Evolutionary conservation across 768 basidiomycete genomes (phyloP), one percentile per base, ranked within the genome.

Genomic region (Russula foetens): DNA sequence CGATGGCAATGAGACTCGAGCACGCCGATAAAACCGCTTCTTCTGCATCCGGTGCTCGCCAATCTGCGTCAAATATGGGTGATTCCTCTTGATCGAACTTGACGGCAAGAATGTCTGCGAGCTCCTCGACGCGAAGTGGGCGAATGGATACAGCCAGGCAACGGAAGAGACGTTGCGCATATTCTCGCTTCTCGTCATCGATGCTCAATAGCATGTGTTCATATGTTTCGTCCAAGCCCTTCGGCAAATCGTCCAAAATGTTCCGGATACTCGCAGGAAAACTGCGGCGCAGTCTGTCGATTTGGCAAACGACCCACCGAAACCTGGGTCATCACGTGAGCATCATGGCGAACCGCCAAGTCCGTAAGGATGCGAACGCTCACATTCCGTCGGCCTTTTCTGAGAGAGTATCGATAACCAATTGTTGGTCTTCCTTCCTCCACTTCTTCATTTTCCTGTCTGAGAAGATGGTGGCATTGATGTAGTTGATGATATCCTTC

Each of bases 371-470:
- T n/a, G n/a, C n/a, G 19, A 24, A n/a, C 5, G 24, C 58, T 35
- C 35, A 59, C 58, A 59, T 59, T 14, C 58, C 58, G 12, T 59
- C 43, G 3, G 58, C 58, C 41, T 53, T 53, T 31, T 26, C 23
- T n/a, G 58, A 38, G 14, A 59, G 58, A 0, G 38, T 38, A 26
- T 53, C 29, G 9, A 59, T 26, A 4, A 53, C 58, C 1, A 53
- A 31, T 21, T 31, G 49, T 14, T 45, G 35, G 17, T 52, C 50
- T 19, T 26, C 28, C 11, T 17, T 31, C 21, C 44, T 45, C 58
- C 58, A 59, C 7, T 24, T 59, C 26, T 44, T 41, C 50, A 59
- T 52, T 15, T 19, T 35, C 8, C 35, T 6, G 43, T 59, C 58
- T 7, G 58, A 35, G 5, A 7, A 24, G 23, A 59, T 43, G 14